Evolutionary conservation across 768 basidiomycete species (phyloP).

Genomic region (Podaxis mareebaensis): DNA sequence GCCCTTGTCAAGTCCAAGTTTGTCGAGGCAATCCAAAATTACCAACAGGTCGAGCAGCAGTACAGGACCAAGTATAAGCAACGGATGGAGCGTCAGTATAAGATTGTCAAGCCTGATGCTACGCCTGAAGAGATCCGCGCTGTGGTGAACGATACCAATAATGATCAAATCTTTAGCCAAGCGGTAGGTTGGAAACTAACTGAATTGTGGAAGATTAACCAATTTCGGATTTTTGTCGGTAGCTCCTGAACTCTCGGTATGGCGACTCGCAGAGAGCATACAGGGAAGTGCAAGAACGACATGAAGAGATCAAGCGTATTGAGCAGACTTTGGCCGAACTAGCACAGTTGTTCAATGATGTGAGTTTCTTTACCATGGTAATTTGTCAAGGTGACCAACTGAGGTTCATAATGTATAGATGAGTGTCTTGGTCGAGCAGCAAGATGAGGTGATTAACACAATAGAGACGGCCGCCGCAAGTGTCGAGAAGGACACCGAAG

Average conservation of each 20-base stretch:
- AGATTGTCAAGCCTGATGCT: conserved; percentile 93
- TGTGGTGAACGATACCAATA: conserved; percentile 82
- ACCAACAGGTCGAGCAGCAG: conserved; percentile 81
- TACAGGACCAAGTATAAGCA: conserved; percentile 79
- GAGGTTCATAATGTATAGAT: conserved; percentile 52
- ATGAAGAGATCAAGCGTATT: conserved; percentile 94
- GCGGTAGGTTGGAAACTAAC: conserved; percentile 48
- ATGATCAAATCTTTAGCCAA: conserved; percentile 88
- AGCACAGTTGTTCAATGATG: conserved; percentile 95
- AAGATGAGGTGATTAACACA: conserved; percentile 82
- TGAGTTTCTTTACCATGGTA: conserved; percentile 34
- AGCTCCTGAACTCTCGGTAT: conserved; percentile 86
- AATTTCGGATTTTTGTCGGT: conserved; percentile 11
- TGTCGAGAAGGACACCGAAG: conserved; percentile 83
- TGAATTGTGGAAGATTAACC: neutral
- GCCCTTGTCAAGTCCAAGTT: conserved; percentile 74
- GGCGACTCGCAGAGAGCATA: conserved; percentile 89
- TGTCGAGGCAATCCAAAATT: conserved; percentile 82
- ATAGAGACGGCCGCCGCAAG: conserved; percentile 76
- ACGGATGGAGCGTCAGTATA: conserved; percentile 83
- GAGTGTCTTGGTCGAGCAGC: conserved; percentile 93
- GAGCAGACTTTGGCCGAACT: conserved; percentile 91
- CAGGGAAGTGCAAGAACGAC: conserved; percentile 95
- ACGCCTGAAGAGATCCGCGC: conserved; percentile 84
- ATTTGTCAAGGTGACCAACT: neutral